These are phyloP conservation scores for Cordia subcordata DNA, from an alignment of 257 asterid species.

Conservation along the genomic window DNA sequence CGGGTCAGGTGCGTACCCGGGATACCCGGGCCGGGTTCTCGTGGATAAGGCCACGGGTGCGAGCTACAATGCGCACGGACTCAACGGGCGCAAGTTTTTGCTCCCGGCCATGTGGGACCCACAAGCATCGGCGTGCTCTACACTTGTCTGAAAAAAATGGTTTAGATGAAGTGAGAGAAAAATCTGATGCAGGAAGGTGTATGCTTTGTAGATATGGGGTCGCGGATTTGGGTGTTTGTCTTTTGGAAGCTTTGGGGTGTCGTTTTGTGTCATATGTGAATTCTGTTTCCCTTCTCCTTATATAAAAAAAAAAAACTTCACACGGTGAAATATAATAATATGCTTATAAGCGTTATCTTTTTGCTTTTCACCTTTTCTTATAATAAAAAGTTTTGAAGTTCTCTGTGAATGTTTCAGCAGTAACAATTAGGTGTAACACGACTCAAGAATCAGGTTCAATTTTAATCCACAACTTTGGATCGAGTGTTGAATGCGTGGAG, in stretches of 20 bases:
- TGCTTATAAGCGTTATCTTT: no score
- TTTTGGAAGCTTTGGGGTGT: neutral
- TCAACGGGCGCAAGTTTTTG: conserved; percentile 18
- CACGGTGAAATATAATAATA: no score
- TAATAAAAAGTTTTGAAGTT: no score
- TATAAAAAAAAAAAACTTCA: no score
- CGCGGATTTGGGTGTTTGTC: neutral
- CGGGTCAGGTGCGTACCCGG: conserved; percentile 25
- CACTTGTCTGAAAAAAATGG: conserved; percentile 8
- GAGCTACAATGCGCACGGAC: conserved; percentile 21
- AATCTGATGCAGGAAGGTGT: neutral
- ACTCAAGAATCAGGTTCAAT: no score
- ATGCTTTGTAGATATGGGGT: neutral
- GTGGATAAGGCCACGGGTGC: conserved; percentile 22
- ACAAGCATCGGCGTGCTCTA: conserved; percentile 12
- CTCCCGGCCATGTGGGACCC: conserved; percentile 30
- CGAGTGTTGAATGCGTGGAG: no score
- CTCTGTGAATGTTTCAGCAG: no score
- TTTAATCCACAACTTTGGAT: no score
- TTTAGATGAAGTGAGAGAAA: neutral
- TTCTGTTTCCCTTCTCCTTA: neutral
- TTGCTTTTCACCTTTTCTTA: no score
- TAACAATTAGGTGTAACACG: no score
- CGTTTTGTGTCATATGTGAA: neutral
- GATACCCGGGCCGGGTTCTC: conserved; percentile 16